Evolutionary conservation across 768 basidiomycete species (phyloP).

Genomic region (Lanmaoa pseudosensibilis): DNA sequence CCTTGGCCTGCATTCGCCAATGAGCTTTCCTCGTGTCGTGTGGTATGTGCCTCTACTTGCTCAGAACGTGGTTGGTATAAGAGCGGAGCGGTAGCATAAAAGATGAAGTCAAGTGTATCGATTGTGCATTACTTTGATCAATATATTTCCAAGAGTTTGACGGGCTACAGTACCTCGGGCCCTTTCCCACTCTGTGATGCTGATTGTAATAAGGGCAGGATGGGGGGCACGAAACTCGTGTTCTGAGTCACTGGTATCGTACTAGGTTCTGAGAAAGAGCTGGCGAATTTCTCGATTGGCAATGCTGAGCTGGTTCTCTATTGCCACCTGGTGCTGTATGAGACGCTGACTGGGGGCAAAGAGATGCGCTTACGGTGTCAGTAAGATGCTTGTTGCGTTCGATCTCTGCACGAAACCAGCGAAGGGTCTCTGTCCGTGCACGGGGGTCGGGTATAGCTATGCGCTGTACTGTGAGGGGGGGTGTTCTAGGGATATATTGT

Average conservation of each 20-base stretch:
- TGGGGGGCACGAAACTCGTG: background rate
- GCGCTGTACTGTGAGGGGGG: conserved; percentile 4
- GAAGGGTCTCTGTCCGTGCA: conserved; percentile 63
- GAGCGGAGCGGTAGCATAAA: background rate
- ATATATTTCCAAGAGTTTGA: background rate
- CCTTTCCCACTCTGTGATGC: no score
- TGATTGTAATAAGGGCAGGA: no score
- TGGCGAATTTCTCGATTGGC: conserved; percentile 60
- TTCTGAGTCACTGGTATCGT: background rate
- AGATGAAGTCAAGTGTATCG: background rate
- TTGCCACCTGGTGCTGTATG: conserved; percentile 43
- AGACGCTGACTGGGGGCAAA: background rate
- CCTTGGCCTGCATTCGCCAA: background rate
- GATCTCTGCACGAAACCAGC: conserved; percentile 74
- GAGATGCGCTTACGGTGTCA: conserved; percentile 48
- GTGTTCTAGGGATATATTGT: background rate
- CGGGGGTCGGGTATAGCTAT: conserved; percentile 62
- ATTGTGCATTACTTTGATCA: background rate
- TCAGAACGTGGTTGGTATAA: background rate
- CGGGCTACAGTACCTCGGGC: background rate
- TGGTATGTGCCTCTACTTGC: background rate
- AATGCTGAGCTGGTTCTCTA: conserved; percentile 60
- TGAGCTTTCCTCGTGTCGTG: background rate
- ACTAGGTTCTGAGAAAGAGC: conserved; percentile 41
- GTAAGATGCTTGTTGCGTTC: conserved; percentile 58